Evolutionary conservation across 2,329 filamentous ascomycete genomes (phyloP), one percentile per base, ranked within the genome.

Genomic region (Mycosphaerella arachidis): DNA sequence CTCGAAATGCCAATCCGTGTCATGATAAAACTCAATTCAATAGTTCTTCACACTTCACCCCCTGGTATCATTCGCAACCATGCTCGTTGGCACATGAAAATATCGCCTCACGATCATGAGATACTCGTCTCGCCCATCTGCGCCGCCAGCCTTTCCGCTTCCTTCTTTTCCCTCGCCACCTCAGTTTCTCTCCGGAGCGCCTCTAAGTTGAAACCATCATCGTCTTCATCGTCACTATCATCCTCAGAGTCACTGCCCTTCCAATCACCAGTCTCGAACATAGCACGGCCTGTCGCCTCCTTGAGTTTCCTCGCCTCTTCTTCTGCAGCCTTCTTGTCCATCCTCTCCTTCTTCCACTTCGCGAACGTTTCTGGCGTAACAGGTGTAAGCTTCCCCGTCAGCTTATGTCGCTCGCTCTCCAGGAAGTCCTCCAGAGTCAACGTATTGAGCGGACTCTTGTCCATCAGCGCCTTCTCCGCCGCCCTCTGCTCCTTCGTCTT

Each of bases 191-290:
- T 81, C 61, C 94, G 84, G 73, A 97, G 77, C 62, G 87, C 91
- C 69, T 91, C 87, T 68, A 97, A 76, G 71, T 96, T 96, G 86
- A 87, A 97, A 6, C 78, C 76, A 37, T 75, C 81, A 18, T 79
- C 76, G n/a, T 84, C 83, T 46, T 84, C 83, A 13, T 86, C 86
- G 20, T 52, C 30, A 52, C 30, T 35, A 10, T 86, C 86, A 18
- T 85, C 85, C 37, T 88, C 87, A 51, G 84, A 84, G 48, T 84
- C 84, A 29, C 84, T 84, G 37, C 78, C 81, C 62, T 86, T 81
- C 93, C 93, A 99, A 75, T 95, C 92, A 70, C 94, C 94, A 75
- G 92, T 94, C 78, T 99, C 94, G 75, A 99, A 99, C 77, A 99
- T 82, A 7, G 92, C 91, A 78, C 92, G 86, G 71, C 94, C 94